Conservation (phyloP, 1,284 basidiomycete species). For the Cryptococcus wingfieldii region DNA sequence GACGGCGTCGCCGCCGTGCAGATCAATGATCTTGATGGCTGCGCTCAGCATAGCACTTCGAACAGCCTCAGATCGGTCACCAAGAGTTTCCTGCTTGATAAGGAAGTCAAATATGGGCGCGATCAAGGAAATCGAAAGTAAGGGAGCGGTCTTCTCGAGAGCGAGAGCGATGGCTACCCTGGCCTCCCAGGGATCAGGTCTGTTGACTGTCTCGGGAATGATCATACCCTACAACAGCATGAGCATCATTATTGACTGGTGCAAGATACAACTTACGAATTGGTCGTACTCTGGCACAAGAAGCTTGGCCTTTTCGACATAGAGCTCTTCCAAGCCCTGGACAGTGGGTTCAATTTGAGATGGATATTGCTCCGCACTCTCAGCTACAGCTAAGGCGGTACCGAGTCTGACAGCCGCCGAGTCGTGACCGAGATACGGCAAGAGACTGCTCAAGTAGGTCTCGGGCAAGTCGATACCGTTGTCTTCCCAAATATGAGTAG, state of each 20-base stretch:
- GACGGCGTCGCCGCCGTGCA: constrained; percentile 70
- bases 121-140: constrained; percentile 63
- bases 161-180: constrained; percentile 72
- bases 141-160: constrained; percentile 66
- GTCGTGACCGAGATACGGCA: constrained; percentile 71
- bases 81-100: constrained; percentile 77
- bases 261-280: constrained; percentile 60
- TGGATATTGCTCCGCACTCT: constrained; percentile 71
- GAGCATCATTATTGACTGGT: not conserved
- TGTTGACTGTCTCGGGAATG: constrained; percentile 80
- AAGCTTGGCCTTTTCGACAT: constrained; percentile 82
- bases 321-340: constrained; percentile 63
- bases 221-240: constrained; percentile 72
- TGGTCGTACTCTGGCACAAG: constrained; percentile 84
- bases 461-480: constrained; percentile 89
- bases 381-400: constrained; percentile 70
- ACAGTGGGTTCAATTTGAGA: constrained; percentile 57
- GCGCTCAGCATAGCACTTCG: constrained; percentile 83
- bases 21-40: constrained; percentile 75
- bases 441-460: constrained; percentile 60
- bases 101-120: constrained; percentile 83
- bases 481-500: constrained; percentile 86
- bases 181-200: constrained; percentile 86
- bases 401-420: constrained; percentile 75
- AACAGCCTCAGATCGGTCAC: constrained; percentile 78